Evolutionary conservation across 805 yeast genomes (phyloP), one percentile per base, ranked within the genome.

Genomic region (Yarrowia divulgata): DNA sequence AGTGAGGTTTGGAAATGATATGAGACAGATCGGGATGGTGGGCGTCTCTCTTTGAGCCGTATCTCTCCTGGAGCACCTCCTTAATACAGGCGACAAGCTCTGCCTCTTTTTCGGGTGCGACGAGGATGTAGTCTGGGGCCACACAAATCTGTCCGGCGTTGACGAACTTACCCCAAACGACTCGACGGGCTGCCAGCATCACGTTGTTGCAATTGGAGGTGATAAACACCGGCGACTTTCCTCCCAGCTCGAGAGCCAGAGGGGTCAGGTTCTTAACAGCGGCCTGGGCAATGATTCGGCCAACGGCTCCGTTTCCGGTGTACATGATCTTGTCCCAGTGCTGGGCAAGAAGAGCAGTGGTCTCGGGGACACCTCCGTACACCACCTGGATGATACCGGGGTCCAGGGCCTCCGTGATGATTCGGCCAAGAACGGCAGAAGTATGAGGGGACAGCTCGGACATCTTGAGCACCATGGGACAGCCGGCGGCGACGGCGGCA

Each of bases 71-170:
- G 34, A 84, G 74, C 18, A 82, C 82, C 48, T 77, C 73, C 68
- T 82, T 74, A 68, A 85, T 75, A 6, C 78, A 80, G 0, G 73
- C 73, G 6, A 86, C 78, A 60, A 90, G 84, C 71, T 84, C 80
- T 37, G 81, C 85, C 73, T 88, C 86, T 34, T 87, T 78, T 1
- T 82, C 77, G 69, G 83, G 85, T 69, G 89, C 91, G 14, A 87
- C 89, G 50, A 91, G 74, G 5, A 90, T 79, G 75, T 92, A 93
- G 79, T 94, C 98, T 8, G 93, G 90, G 9, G 97, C 90, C 49
- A 91, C 90, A 81, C 98, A 93, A 1, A 95, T 88, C 80, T 93
- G 98, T 18, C 98, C 98, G n/a, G 90, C 85, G 76, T 92, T 94
- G 42, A 85, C 79, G 75, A 88, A 89, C 73, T 89, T 86, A n/a